Evolutionary conservation across 2,329 filamentous ascomycete species (phyloP).

Genomic region (Curvularia verruculosa): DNA sequence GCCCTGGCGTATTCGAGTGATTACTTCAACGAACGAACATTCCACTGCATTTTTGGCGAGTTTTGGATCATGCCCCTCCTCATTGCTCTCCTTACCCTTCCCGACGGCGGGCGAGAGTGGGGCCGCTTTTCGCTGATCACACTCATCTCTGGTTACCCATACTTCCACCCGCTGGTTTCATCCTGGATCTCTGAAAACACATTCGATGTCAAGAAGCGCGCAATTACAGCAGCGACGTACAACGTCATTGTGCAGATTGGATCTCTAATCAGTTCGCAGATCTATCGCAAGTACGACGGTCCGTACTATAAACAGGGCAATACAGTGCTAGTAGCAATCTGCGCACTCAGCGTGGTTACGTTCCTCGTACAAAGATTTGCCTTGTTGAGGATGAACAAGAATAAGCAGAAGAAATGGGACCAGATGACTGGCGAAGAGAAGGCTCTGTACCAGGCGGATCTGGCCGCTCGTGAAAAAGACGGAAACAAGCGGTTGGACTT

Average conservation of each 20-base stretch:
- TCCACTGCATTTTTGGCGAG: constrained; percentile 54
- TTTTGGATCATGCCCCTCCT: constrained; percentile 52
- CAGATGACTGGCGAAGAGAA: constrained; percentile 57
- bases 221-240: constrained; percentile 68
- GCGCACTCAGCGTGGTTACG: constrained; percentile 55
- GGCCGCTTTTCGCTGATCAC: constrained; percentile 48
- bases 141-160: constrained; percentile 50
- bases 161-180: constrained; percentile 64
- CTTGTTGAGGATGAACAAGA: constrained; percentile 31
- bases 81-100: constrained; percentile 46
- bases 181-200: constrained; percentile 68
- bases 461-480: constrained; percentile 33
- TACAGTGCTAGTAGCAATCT: constrained; percentile 57
- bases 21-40: constrained; percentile 59
- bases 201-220: constrained; percentile 65
- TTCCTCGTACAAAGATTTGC: constrained; percentile 59
- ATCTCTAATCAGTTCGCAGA: constrained; percentile 49
- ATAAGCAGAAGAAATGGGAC: constrained; percentile 56
- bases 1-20: constrained; percentile 51
- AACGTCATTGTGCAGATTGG: constrained; percentile 57
- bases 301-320: constrained; percentile 63
- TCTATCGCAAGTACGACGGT: constrained; percentile 61
- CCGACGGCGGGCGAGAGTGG: constrained; percentile 46
- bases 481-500: constrained; percentile 52
- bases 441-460: constrained; percentile 55